Evolutionary conservation across 192 early-diverging fungal genomes (phyloP).

Genomic region (Jimgerdemannia flammicorona): DNA sequence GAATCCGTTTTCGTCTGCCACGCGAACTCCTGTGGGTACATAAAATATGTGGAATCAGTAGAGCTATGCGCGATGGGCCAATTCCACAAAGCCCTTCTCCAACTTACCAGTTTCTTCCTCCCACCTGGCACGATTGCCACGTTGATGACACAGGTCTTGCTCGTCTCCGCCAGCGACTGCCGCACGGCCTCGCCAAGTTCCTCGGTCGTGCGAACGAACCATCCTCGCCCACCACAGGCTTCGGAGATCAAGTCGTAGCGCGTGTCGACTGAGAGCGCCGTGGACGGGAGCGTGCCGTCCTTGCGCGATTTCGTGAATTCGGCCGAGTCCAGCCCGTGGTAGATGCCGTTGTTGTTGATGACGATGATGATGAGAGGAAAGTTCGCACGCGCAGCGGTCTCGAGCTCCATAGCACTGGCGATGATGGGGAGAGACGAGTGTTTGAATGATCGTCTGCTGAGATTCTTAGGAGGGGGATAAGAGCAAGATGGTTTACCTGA

Average conservation of each 20-base stretch:
- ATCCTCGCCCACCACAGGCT: constrained; percentile 60
- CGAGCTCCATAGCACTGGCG: constrained; percentile 66
- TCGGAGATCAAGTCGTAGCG: constrained; percentile 68
- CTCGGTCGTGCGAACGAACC: constrained; percentile 49
- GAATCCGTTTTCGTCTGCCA: constrained; percentile 2
- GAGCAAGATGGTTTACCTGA: constrained; percentile 34
- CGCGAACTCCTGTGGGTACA: constrained; percentile 4
- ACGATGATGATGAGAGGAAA: constrained; percentile 69
- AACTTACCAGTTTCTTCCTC: constrained; percentile 46
- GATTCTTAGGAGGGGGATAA: background rate
- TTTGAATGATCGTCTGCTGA: background rate
- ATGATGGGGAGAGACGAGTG: background rate
- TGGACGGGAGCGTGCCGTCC: constrained; percentile 48
- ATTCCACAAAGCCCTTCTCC: too few relatives aligned
- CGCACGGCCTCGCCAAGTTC: constrained; percentile 50
- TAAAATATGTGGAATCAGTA: too few relatives aligned
- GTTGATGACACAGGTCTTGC: constrained; percentile 61
- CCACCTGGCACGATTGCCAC: constrained; percentile 62
- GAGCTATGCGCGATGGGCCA: too few relatives aligned
- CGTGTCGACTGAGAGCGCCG: constrained; percentile 59
- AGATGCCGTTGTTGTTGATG: constrained; percentile 79
- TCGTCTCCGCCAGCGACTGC: constrained; percentile 26
- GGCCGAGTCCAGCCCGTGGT: constrained; percentile 55
- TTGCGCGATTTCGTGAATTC: constrained; percentile 40
- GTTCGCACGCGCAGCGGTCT: constrained; percentile 59